Evolutionary conservation across 306 rosid species (phyloP), one percentile per base, ranked within the genome.

Genomic region (Pachyrhizus erosus): DNA sequence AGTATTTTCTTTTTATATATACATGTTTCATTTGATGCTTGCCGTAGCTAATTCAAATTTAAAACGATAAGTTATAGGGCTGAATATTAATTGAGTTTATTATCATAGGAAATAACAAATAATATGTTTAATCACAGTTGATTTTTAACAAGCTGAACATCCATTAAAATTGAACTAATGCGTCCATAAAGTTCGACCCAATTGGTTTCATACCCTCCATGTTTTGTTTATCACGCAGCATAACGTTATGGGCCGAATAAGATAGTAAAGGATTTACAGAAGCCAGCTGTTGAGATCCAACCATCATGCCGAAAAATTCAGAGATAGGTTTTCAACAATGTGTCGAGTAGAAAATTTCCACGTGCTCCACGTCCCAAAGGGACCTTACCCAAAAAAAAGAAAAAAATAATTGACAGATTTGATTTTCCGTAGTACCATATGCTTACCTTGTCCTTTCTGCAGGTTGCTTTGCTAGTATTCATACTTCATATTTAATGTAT

Each of bases 381-480:
- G 49, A 17, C 72, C 75, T 60, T 24, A 42, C 51, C 7, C 5
- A 71, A 64, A 42, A 62, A 78, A 55, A 43, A 37, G 6, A 71
- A 64, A 42, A 62, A 78, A 55, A 43, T 18, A 83, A 17, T 34
- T 64, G 73, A 57, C 74, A 75, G 82, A 75, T 84, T 80, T 69
- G 82, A 84, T 80, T 84, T 84, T 84, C 87, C 87, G 87, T 84
- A 69, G 87, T 84, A 75, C 87, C 84, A 20, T 84, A 74, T 69
- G 68, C 75, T 33, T 80, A 62, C 70, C 34, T 39, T 75, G 87
- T 84, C 75, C 87, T 55, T 84, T 58, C 14, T 61, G 52, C 84
- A 84, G 64, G 79, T 68, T 74, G 58, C 82, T 77, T 70, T 69
- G 45, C 73, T 76, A 31, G 78, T 73, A 20, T 84, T 84, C 84